Base-by-base conservation (phyloP, 306 rosid genomes). In the Lotus japonicus region DNA sequence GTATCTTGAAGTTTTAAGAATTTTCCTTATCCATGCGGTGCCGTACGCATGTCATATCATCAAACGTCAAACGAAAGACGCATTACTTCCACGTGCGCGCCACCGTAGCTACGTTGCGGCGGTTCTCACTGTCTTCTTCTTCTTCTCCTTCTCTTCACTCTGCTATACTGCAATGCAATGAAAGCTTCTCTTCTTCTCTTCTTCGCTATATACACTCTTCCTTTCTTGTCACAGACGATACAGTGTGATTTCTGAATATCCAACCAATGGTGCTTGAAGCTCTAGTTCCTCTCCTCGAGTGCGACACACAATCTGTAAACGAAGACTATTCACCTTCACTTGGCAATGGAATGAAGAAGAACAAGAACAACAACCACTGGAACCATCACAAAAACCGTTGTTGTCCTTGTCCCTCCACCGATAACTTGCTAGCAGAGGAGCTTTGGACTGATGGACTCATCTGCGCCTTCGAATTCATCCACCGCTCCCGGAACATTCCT, bases 361-460 rank as follows among this genome's bases (percentile, higher is more conserved):
- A 75, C 57, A 71, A 82, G 26, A 26, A n/a, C n/a, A n/a, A n/a
- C n/a, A n/a, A 31, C 16, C 71, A 59, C 46, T 73, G 18, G 70
- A 68, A 66, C 38, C 72, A 54, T 44, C 72, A 54, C 6, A 75
- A 31, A 75, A 33, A 8, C 52, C 44, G 11, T 16, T 63, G n/a
- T n/a, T n/a, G n/a, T n/a, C n/a, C n/a, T n/a, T n/a, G 18, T 31
- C 46, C 66, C 11, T 18, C 59, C 5, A 58, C 18, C 50, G 78
- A 67, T 62, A 71, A 14, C 50, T 62, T 49, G 56, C 77, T 36
- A 7, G 55, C 13, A 0, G 66, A 61, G 41, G 88, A 66, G 68
- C 81, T 81, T 65, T 88, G 90, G 95, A 83, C 76, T 41, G 70
- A 83, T 48, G 90, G 95, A 53, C 84, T 83, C 50, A 83, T 83